Conservation (phyloP, 768 basidiomycete species). For the Pisolithus orientalis region DNA sequence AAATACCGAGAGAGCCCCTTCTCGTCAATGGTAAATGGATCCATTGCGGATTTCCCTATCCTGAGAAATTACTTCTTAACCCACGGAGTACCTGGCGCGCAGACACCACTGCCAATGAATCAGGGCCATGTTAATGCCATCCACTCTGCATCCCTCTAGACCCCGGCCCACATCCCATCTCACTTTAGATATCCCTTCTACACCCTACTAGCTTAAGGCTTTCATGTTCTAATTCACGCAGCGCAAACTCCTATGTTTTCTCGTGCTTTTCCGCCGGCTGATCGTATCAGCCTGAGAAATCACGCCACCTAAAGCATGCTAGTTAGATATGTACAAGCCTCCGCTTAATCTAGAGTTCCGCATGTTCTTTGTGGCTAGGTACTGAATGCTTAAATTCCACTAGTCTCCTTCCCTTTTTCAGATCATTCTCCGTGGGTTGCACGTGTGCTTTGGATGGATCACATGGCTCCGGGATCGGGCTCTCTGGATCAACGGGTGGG, state of each 20-base stretch:
- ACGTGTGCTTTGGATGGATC: conserved; percentile 50
- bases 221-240: neutral
- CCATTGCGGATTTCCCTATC: conserved; percentile 83
- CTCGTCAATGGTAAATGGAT: conserved; percentile 56
- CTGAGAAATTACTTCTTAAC: conserved; percentile 74
- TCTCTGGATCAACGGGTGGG: conserved; percentile 67
- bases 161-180: neutral
- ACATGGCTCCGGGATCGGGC: conserved; percentile 71
- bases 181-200: neutral
- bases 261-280: no score
- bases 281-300: no score
- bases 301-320: neutral
- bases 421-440: conserved; percentile 22
- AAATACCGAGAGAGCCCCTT: conserved; percentile 52
- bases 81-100: conserved; percentile 47
- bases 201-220: neutral
- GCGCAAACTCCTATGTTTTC: no score
- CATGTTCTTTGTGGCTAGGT: conserved; percentile 9
- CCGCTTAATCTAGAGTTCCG: conserved; percentile 26
- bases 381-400: conserved; percentile 11
- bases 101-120: conserved; percentile 6
- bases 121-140: neutral
- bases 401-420: conserved; percentile 24
- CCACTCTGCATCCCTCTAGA: neutral
- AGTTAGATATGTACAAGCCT: neutral